Evolutionary conservation across 2,329 filamentous ascomycete genomes (phyloP).

Genomic region (Colletotrichum endophyticum): DNA sequence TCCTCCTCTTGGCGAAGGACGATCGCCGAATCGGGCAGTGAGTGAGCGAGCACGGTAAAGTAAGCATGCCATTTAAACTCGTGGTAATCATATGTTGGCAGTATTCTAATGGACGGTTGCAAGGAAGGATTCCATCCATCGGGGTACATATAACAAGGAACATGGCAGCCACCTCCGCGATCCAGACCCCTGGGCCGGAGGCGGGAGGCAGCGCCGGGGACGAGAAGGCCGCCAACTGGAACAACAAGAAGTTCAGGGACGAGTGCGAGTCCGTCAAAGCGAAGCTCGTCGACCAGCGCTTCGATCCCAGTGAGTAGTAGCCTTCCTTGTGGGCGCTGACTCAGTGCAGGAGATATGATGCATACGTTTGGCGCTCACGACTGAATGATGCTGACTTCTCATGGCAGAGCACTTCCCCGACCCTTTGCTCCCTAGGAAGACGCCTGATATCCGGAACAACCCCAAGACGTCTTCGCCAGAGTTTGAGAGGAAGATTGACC

Average conservation of each 20-base stretch:
- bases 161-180: constrained; percentile 8
- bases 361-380: neutral
- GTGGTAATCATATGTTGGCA: neutral
- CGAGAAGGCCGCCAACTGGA: constrained; percentile 30
- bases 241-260: constrained; percentile 45
- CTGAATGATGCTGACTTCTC: neutral
- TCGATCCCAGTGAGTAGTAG: constrained; percentile 41
- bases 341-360: neutral
- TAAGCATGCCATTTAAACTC: neutral
- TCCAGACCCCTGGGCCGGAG: constrained; percentile 16
- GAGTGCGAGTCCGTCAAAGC: constrained; percentile 44
- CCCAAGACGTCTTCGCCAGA: constrained; percentile 44
- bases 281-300: constrained; percentile 48
- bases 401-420: constrained; percentile 48
- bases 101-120: neutral
- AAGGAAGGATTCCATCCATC: neutral
- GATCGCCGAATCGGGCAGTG: neutral
- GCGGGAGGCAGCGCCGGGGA: constrained; percentile 20
- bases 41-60: neutral
- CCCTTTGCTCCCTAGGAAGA: constrained; percentile 45
- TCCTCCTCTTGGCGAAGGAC: neutral
- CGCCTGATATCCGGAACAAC: constrained; percentile 34
- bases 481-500: constrained; percentile 44
- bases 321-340: neutral
- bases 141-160: neutral